Evolutionary conservation across 495 filamentous ascomycete species (phyloP), one percentile per base, ranked within the genome.

Genomic region (Cercophora samala): DNA sequence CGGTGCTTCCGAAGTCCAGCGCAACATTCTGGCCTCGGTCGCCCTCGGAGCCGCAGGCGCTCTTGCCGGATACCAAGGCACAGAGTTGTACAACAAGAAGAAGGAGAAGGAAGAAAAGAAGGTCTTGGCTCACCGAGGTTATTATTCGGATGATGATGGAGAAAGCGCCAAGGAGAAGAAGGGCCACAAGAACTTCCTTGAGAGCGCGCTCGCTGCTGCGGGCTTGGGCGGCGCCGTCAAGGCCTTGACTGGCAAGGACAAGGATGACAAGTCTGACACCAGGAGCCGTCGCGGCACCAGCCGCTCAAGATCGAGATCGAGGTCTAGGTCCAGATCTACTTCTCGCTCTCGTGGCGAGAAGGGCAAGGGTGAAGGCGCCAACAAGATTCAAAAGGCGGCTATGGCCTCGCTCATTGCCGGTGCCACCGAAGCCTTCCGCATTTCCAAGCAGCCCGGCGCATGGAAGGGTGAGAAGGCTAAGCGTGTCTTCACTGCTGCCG

Each of bases 401-500:
- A 90, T 91, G 76, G 92, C 93, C 21, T 94, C 93, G 6, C 77
- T 96, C 52, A 84, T 93, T 51, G 92, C 93, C 62, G 93, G 92
- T 66, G 93, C 92, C 11, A 86, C 91, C 23, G 92, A 96, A 79
- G 93, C 93, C 26, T 96, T 96, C 84, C 87, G 91, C 46, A 84
- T 89, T 51, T 90, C 92, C 74, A 96, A 95, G 70, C 89, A 92
- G 59, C 90, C 91, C 0, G 93, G 93, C 60, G 85, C 87, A 21
- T 96, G 91, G 91, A 88, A 85, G 42, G 93, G 93, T 58, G 87
- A 88, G 32, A 96, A 96, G 77, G 91, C 91, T 65, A 92, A 90
- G 77, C 90, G 93, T 51, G 87, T 97, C 67, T 83, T 96, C 21
- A 96, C 93, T 24, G 93, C 93, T 21, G 93, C 93, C 19, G 84